Base-by-base conservation (phyloP, 129 eudicot species). In the Dittrichia graveolens region DNA sequence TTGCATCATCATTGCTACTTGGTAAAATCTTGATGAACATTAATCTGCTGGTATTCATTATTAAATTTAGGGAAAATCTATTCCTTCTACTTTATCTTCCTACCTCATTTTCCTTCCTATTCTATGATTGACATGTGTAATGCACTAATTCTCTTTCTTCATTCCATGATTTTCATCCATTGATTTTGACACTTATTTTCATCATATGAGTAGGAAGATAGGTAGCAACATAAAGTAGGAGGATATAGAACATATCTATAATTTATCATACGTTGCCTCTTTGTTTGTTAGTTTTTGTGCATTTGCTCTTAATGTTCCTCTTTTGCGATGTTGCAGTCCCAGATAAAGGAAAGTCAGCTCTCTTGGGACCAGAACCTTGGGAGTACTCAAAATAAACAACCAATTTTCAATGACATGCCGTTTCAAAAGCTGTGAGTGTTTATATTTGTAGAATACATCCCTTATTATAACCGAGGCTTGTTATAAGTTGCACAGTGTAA, bases 381-480 rank as follows among this genome's bases (percentile, higher is more conserved):
- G 34, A 46, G 14, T 53, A 79, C 75, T 76, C 83, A 80, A 76
- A 78, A 69, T 64, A 72, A 61, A 68, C 83, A 84, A 58, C 64
- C 95, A 59, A 84, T 72, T 69, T 78, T 89, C 45, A 46, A 74
- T 44, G 89, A 84, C 63, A 75, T 75, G 70, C 84, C 84, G 84
- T 84, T 94, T 63, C 92, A 91, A 74, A 90, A 94, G 66, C 76
- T 94, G 98, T 94, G 81, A 94, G 98, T 85, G 81, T 77, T 18
- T 62, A 37, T 55, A 38, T 70, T 62, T 61, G 48, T 61, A 38
- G 12, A 71, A 15, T 43, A 3, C 31, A 47, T 78, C 24, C 42
- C 15, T 67, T 50, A 34, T 4, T 50, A 45, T 39, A 49, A 34
- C 4, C 24, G 45, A 48, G 38, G 45, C 38, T 45, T 53, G 45